A percentile compares a stretch with the other conserved stretches of the same genome.
phyloP scores from a whole-genome alignment of 2,329 filamentous ascomycete genomes.

The Cercospora zeina region DNA sequence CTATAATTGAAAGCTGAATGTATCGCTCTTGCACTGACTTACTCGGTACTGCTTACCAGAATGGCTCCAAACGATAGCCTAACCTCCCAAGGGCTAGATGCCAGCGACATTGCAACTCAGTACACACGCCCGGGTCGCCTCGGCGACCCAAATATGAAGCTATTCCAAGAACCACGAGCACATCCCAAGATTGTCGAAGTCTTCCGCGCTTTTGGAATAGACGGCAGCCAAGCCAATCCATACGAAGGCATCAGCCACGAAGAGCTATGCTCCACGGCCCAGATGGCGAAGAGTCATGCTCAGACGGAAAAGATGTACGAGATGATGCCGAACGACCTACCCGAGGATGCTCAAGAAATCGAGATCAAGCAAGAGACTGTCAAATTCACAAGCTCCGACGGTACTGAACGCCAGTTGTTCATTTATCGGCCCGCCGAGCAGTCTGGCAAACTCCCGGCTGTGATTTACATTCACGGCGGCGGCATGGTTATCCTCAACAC shows the following conservation, averaged over 20 bases:
- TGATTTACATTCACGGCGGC: slow-evolving; percentile 39
- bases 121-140: slow-evolving; percentile 31
- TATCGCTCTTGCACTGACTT: background rate
- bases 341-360: slow-evolving; percentile 26
- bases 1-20: background rate
- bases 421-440: slow-evolving; percentile 25
- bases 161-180: slow-evolving; percentile 33
- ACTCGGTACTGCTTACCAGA: background rate
- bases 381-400: slow-evolving; percentile 31
- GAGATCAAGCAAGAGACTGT: slow-evolving; percentile 23
- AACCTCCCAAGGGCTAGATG: background rate
- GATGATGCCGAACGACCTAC: slow-evolving; percentile 64
- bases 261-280: slow-evolving; percentile 23
- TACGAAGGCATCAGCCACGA: slow-evolving; percentile 24
- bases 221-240: slow-evolving; percentile 27
- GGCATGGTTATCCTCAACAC: slow-evolving; percentile 34
- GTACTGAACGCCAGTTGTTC: slow-evolving; percentile 30
- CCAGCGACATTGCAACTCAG: slow-evolving; percentile 11
- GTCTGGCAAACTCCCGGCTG: slow-evolving; percentile 25
- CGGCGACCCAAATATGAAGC: slow-evolving; percentile 30
- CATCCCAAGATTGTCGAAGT: slow-evolving; percentile 32
- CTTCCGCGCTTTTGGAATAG: slow-evolving; percentile 29
- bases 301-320: slow-evolving; percentile 67
- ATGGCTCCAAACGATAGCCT: background rate
- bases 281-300: slow-evolving; percentile 28